These are phyloP conservation scores for Saccharomyces hybrid DNA, from an alignment of 1,139 yeast genomes.

Conservation along the genomic window DNA sequence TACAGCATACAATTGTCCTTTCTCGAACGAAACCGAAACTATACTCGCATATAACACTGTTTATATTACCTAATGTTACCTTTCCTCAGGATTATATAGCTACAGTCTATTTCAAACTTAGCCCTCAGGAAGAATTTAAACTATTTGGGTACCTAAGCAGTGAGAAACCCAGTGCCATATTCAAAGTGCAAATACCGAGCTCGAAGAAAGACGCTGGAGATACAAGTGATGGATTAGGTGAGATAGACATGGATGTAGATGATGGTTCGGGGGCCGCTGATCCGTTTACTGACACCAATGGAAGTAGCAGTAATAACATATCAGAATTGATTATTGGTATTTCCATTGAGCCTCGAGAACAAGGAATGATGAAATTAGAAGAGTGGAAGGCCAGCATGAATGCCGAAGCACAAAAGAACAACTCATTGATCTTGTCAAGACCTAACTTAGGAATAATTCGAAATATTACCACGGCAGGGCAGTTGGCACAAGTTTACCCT, in stretches of 20 bases:
- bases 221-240: slow-evolving; percentile 32
- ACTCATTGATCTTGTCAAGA: slow-evolving; percentile 30
- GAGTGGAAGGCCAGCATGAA: slow-evolving; percentile 15
- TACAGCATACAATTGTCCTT: slow-evolving; percentile 31
- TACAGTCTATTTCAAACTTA: slow-evolving; percentile 73
- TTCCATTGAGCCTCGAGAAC: slow-evolving; percentile 64
- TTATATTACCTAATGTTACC: slow-evolving; percentile 59
- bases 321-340: slow-evolving; percentile 63
- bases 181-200: slow-evolving; percentile 52
- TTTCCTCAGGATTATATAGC: slow-evolving; percentile 71
- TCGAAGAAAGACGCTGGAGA: slow-evolving; percentile 15
- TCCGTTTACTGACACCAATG: slow-evolving; percentile 25
- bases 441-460: slow-evolving; percentile 10
- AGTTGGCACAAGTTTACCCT: slow-evolving; percentile 30
- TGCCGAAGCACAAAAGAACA: slow-evolving; percentile 7
- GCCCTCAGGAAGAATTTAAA: slow-evolving; percentile 65
- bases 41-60: slow-evolving; percentile 62
- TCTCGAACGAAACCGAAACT: slow-evolving; percentile 31
- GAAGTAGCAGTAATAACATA: slow-evolving; percentile 17
- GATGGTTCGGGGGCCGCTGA: slow-evolving; percentile 24
- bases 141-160: slow-evolving; percentile 70
- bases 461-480: slow-evolving; percentile 31
- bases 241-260: slow-evolving; percentile 37
- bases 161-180: slow-evolving; percentile 84
- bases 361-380: slow-evolving; percentile 28